Evolutionary conservation across 1,139 yeast genomes (phyloP).

Genomic region (Geotrichum cucujoidarum): DNA sequence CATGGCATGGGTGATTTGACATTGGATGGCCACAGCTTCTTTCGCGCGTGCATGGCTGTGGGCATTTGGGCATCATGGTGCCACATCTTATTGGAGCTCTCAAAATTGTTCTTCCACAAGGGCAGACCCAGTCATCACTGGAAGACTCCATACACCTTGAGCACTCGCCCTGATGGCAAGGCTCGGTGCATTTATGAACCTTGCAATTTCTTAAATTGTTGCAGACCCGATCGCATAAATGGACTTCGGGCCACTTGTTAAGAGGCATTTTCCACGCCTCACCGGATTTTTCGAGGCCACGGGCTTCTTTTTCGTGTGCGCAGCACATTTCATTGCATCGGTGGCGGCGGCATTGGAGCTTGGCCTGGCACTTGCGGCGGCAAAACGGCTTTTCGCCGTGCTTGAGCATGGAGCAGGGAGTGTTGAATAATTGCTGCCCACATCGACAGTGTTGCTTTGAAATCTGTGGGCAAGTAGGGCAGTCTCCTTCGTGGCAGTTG

Average conservation of each 20-base stretch:
- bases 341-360: constrained; percentile 78
- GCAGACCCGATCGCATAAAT: constrained; percentile 71
- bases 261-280: constrained; percentile 38
- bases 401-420: constrained; percentile 58
- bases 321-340: constrained; percentile 70
- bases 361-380: constrained; percentile 67
- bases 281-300: constrained; percentile 54
- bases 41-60: constrained; percentile 58
- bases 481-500: constrained; percentile 72
- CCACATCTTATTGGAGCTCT: constrained; percentile 92
- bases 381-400: constrained; percentile 57
- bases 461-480: constrained; percentile 54
- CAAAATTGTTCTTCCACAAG: constrained; percentile 77
- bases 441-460: constrained; percentile 50
- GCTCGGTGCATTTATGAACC: constrained; percentile 61
- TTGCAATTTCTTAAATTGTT: constrained; percentile 67
- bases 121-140: constrained; percentile 73
- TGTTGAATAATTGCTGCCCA: constrained; percentile 46
- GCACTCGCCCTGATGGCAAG: constrained; percentile 83
- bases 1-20: constrained; percentile 74
- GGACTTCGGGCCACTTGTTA: constrained; percentile 39
- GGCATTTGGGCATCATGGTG: constrained; percentile 61
- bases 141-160: constrained; percentile 80
- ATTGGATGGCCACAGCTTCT: constrained; percentile 71
- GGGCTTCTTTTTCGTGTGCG: constrained; percentile 57